Conservation (phyloP, 2,329 filamentous ascomycete species). For the Sclerotinia trifoliorum region DNA sequence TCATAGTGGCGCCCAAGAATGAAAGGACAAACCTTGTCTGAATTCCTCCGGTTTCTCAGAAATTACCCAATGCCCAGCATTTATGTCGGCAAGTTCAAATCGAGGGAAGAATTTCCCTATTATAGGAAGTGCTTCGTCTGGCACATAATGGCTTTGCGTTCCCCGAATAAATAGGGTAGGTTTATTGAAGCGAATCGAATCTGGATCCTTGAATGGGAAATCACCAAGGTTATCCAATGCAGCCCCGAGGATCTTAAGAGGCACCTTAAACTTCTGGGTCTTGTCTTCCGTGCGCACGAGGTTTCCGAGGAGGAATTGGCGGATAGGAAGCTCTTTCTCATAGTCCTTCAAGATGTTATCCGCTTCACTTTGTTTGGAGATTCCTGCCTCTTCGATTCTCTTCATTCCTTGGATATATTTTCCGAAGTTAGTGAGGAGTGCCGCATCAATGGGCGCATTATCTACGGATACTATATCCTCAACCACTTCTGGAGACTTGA, state of each 20-base stretch:
- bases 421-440: conserved; percentile 70
- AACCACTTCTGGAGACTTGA: conserved; percentile 66
- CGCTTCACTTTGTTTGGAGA: conserved; percentile 72
- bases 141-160: conserved; percentile 73
- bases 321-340: conserved; percentile 70
- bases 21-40: conserved; percentile 58
- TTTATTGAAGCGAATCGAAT: conserved; percentile 67
- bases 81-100: conserved; percentile 71
- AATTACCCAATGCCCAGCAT: conserved; percentile 84
- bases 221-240: conserved; percentile 72
- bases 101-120: conserved; percentile 80
- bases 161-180: conserved; percentile 79
- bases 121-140: conserved; percentile 75
- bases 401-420: conserved; percentile 84
- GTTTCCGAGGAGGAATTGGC: conserved; percentile 91
- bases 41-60: conserved; percentile 84
- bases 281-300: conserved; percentile 57
- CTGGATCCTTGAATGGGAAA: conserved; percentile 79
- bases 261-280: conserved; percentile 73
- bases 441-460: conserved; percentile 84
- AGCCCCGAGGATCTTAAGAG: conserved; percentile 66
- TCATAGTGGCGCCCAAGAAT: neutral
- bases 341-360: conserved; percentile 74
- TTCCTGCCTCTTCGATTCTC: conserved; percentile 66
- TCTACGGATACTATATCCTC: conserved; percentile 78